Percentiles rank a stretch among this genome's conserved stretches.
phyloP scores from a whole-genome alignment of 2,329 filamentous ascomycete species.

The Gaeumannomyces sp. region DNA sequence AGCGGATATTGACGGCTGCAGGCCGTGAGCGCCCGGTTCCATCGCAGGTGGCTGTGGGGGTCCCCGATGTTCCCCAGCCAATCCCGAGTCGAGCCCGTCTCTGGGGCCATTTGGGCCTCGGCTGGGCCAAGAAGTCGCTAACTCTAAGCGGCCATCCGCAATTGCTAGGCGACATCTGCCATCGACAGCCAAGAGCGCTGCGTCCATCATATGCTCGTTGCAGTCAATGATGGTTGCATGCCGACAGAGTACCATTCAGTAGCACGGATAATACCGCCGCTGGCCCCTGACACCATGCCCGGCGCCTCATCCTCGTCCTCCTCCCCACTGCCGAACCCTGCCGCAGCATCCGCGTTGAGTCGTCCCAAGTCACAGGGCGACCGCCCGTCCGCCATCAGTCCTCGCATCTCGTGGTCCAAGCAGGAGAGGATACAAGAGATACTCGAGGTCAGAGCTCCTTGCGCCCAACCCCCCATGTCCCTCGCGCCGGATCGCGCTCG shows the following conservation, averaged over 20 bases:
- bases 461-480: not conserved
- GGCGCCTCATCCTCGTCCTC: not conserved
- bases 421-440: slow-evolving; percentile 27
- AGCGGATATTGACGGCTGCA: no score
- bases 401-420: slow-evolving; percentile 16
- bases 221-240: not conserved
- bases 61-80: not conserved
- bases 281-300: not conserved
- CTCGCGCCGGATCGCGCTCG: not conserved
- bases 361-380: not conserved
- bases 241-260: not conserved
- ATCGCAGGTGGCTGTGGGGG: no score
- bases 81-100: not conserved
- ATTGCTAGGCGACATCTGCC: not conserved
- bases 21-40: no score
- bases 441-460: slow-evolving; percentile 24
- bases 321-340: not conserved
- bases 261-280: not conserved
- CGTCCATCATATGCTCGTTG: not conserved
- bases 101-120: not conserved
- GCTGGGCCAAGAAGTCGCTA: not conserved
- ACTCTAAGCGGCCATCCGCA: not conserved
- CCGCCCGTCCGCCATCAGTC: not conserved
- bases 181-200: not conserved
- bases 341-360: not conserved